Percentiles rank a stretch among this genome's conserved stretches.
Evolutionary conservation across 2,329 filamentous ascomycete species (phyloP).

Genomic region (Neofusicoccum laricinum): DNA sequence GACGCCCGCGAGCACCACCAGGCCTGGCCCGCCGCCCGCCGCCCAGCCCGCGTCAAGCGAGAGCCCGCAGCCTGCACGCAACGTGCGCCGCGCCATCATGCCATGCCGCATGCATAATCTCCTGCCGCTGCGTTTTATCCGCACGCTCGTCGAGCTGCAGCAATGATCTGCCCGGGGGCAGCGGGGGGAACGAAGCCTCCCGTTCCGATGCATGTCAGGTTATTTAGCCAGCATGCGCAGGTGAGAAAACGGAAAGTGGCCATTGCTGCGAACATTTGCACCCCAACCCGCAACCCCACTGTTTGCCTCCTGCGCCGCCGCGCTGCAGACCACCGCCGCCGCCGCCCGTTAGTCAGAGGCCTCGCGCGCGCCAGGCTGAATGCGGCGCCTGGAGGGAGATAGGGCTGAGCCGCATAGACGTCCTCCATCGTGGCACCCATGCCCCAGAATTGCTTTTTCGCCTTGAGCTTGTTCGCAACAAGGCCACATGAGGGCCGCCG

Average conservation of each 20-base stretch:
- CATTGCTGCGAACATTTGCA: constrained; percentile 4
- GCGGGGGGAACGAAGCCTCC: constrained; percentile 14
- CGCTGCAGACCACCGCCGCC: neutral
- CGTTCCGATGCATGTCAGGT: constrained; percentile 16
- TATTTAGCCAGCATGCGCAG: constrained; percentile 13
- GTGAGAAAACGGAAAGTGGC: constrained; percentile 8
- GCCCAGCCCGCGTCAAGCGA: constrained; percentile 9
- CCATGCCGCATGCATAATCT: constrained; percentile 15
- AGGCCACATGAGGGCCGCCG: neutral
- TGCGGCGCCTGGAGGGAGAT: neutral
- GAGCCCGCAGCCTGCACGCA: neutral
- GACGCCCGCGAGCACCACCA: neutral
- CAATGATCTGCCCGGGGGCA: constrained; percentile 17
- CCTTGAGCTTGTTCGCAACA: constrained; percentile 10
- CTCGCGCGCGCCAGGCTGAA: neutral
- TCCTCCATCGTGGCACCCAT: constrained; percentile 15
- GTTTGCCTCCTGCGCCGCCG: neutral
- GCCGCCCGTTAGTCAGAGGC: neutral
- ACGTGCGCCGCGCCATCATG: constrained; percentile 9
- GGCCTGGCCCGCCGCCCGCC: neutral
- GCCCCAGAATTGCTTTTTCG: constrained; percentile 13
- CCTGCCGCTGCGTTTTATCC: constrained; percentile 14
- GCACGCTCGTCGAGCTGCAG: constrained; percentile 10
- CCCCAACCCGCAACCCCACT: neutral
- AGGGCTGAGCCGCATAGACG: constrained; percentile 17